phyloP scores from a whole-genome alignment of 495 filamentous ascomycete species.

The Penicillium arizonense region DNA sequence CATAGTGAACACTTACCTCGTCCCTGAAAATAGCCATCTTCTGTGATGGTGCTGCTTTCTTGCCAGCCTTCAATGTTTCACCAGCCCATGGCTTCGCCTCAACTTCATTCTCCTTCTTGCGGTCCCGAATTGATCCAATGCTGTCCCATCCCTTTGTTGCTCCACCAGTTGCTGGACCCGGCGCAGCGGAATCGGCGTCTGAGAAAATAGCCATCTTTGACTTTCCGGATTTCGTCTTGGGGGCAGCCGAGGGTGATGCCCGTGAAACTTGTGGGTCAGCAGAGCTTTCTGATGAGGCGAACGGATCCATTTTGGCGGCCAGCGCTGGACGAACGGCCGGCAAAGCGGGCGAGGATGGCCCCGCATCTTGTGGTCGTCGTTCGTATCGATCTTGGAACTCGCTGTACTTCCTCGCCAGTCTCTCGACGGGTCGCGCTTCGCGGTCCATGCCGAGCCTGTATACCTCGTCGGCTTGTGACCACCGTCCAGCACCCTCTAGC shows the following conservation, averaged over 20 bases:
- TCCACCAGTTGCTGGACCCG: constrained; percentile 42
- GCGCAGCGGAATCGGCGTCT: constrained; percentile 53
- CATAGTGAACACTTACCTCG: constrained; percentile 67
- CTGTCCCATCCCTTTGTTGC: constrained; percentile 81
- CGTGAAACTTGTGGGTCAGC: constrained; percentile 66
- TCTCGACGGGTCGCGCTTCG: constrained; percentile 78
- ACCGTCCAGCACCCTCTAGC: constrained; percentile 81
- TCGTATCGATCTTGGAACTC: constrained; percentile 84
- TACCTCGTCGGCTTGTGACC: constrained; percentile 91
- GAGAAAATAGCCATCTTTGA: constrained; percentile 93
- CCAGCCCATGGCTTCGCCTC: constrained; percentile 90
- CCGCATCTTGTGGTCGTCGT: constrained; percentile 55
- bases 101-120: constrained; percentile 90
- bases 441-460: constrained; percentile 84
- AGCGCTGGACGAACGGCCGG: constrained; percentile 81
- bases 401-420: constrained; percentile 80
- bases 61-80: constrained; percentile 84
- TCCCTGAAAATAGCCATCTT: constrained; percentile 96
- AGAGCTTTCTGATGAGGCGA: constrained; percentile 46
- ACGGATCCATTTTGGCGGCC: constrained; percentile 82
- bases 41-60: constrained; percentile 66
- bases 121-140: constrained; percentile 79
- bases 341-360: constrained; percentile 81
- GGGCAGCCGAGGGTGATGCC: constrained; percentile 38
- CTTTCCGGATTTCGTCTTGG: constrained; percentile 60